Base-by-base conservation (phyloP, 2,329 filamentous ascomycete species). In the Penicillium sp. region DNA sequence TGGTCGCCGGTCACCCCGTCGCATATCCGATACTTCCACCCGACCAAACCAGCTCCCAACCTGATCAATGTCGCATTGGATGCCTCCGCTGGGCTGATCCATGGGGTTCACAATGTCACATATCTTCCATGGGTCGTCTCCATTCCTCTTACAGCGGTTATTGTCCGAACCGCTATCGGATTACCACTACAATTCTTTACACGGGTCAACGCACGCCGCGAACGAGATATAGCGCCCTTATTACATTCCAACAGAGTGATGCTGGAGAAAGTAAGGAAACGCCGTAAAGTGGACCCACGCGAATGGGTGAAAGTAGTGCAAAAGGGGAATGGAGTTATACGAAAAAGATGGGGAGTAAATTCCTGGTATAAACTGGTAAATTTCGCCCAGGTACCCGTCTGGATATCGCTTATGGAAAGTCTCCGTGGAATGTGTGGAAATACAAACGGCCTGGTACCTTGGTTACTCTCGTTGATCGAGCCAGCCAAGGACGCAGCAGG, bases 81-180 rank as follows among this genome's bases (percentile, higher is more conserved):
- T 44, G 64, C 74, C 29, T 77, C 81, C 3, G 78, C 82, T 60
- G 69, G 71, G 49, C 66, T 81, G 56, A 73, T 85, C 52, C 73
- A 80, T 54, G 63, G 73, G 26, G 63, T 91, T 73, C 82, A 86
- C 65, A 68, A 68, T 22, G 11, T 75, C 41, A 78, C 75, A 16
- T 73, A 76, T 44, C 72, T 86, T 2, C 76, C 83, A 53, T 87
- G 84, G 84, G 80, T 72, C 8, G 73, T 76, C 13, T 79, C 81
- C 21, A 78, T 87, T 43, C 84, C 84, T 5, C 69, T 84, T 52
- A 77, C 82, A 4, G 84, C 84, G 3, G 65, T 86, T 41, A 49
- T 80, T 16, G 73, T 85, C 3, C 81, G 84, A 48, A 74, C 70
- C 19, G 54, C 74, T 7, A 68, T 85, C 50, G 76, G 80, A 43